These are phyloP conservation scores for Amylostereum areolatum DNA, from an alignment of 1,284 basidiomycete species.

Conservation along the genomic window DNA sequence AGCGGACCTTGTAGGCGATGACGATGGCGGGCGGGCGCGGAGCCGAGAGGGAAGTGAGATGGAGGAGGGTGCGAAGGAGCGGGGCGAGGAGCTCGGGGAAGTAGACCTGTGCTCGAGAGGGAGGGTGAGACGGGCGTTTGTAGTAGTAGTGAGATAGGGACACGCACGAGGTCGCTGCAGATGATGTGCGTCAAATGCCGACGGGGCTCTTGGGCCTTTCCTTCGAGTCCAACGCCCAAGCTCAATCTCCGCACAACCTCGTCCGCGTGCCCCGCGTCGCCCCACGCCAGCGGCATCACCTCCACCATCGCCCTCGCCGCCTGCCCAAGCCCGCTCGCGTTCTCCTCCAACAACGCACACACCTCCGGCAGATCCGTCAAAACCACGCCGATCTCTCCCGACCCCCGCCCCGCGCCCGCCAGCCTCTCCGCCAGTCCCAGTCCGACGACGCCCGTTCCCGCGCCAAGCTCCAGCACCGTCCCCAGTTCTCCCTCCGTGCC, in stretches of 20 bases:
- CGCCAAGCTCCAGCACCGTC: constrained; percentile 60
- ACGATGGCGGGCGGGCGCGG: constrained; percentile 28
- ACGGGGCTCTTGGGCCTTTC: no score
- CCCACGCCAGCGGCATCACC: constrained; percentile 65
- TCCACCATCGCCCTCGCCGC: constrained; percentile 11
- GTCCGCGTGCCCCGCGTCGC: constrained; percentile 36
- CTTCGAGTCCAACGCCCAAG: constrained; percentile 9
- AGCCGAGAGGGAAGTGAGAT: constrained; percentile 49
- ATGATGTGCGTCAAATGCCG: constrained; percentile 50
- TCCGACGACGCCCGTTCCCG: constrained; percentile 64
- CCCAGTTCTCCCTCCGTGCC: constrained; percentile 9
- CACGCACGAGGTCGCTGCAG: constrained; percentile 69
- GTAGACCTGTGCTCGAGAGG: constrained; percentile 47
- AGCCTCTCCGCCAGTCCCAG: constrained; percentile 35
- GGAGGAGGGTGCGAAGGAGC: constrained; percentile 60
- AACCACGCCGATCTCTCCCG: constrained; percentile 35
- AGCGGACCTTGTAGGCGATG: constrained; percentile 76
- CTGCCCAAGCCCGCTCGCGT: constrained; percentile 32
- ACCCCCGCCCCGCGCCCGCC: constrained; percentile 1
- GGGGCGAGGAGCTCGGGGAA: constrained; percentile 70
- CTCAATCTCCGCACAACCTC: constrained; percentile 35
- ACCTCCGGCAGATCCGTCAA: constrained; percentile 71
- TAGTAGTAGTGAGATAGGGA: constrained; percentile 1
- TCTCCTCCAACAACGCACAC: constrained; percentile 51
- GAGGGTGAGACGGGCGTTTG: neutral